Base-by-base conservation (phyloP, 148 eudicot species). In the Persicaria tinctoria region DNA sequence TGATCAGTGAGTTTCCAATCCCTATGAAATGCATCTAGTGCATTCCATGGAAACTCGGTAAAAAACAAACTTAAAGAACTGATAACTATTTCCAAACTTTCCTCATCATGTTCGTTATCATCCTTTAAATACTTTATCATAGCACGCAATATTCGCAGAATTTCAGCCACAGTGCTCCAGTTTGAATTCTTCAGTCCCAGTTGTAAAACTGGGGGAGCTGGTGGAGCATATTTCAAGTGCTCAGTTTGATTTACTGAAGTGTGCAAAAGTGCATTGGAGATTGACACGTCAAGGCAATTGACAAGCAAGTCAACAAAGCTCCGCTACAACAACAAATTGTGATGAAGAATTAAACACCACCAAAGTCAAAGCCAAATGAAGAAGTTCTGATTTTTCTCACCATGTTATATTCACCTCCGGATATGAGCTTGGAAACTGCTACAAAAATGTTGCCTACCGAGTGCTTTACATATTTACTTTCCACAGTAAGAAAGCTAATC, bases 161-260 rank as follows among this genome's bases (percentile, higher is more conserved):
- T 82, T 76, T 82, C 87, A 80, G 88, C 87, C 66, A 82, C 82
- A 14, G 86, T 80, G 75, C 76, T 81, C 93, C 90, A 91, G 81
- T 74, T 83, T 10, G 85, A 79, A 74, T 70, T 70, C 76, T 80
- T 79, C 76, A 86, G 76, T 63, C 73, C 78, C n/a, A 71, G 63
- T 32, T 75, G 74, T 73, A 82, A 9, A 70, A 49, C 16, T 57
- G 45, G 70, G 32, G 57, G 76, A 73, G 48, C 38, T 71, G 76
- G 70, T 59, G 78, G 27, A 78, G 80, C 76, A 62, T 48, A 48
- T 66, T 79, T 68, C 6, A 55, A 72, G 63, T 69, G 45, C 72
- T 78, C 80, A 51, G 51, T 55, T 73, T 79, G 79, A 53, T 72
- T 62, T 51, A 74, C 84, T 45, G 78, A 32, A 69, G 77, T 80